Evolutionary conservation across 2,329 filamentous ascomycete genomes (phyloP).

Genomic region (Ophiostoma tasmaniense): DNA sequence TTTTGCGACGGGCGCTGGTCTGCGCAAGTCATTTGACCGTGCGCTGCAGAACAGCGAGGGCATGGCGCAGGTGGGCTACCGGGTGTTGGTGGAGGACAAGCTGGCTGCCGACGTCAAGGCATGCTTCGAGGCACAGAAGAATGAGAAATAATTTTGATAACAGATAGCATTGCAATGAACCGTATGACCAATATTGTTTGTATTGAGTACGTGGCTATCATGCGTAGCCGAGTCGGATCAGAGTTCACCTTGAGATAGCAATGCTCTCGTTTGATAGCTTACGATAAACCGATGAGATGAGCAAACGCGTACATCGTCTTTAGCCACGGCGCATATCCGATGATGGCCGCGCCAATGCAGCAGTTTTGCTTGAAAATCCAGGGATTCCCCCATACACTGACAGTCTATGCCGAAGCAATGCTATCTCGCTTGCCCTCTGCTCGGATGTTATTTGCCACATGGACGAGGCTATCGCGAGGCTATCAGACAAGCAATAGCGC

Average conservation of each 20-base stretch:
- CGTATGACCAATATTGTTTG: not conserved
- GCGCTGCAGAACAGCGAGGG: constrained; percentile 15
- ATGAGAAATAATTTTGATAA: not conserved
- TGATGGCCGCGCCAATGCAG: not conserved
- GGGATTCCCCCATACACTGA: too few species aligned
- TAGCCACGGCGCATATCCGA: not conserved
- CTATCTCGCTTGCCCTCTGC: not conserved
- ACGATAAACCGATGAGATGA: not conserved
- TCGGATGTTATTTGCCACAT: not conserved
- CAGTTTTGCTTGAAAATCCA: not conserved
- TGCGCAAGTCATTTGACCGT: constrained; percentile 13
- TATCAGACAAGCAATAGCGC: not conserved
- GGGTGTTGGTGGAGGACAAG: constrained; percentile 14
- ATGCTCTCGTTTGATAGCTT: not conserved
- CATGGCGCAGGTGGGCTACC: constrained; percentile 13
- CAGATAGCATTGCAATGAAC: not conserved
- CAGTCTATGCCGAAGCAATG: not conserved
- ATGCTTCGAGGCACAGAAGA: constrained; percentile 28
- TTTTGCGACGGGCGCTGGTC: constrained; percentile 13
- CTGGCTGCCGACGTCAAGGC: constrained; percentile 25
- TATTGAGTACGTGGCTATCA: not conserved
- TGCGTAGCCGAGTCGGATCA: not conserved
- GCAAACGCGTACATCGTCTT: too few species aligned
- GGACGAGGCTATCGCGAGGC: not conserved
- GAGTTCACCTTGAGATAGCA: not conserved